Conservation (phyloP, 2,329 filamentous ascomycete genomes). For the Drechslerella dactyloides region DNA sequence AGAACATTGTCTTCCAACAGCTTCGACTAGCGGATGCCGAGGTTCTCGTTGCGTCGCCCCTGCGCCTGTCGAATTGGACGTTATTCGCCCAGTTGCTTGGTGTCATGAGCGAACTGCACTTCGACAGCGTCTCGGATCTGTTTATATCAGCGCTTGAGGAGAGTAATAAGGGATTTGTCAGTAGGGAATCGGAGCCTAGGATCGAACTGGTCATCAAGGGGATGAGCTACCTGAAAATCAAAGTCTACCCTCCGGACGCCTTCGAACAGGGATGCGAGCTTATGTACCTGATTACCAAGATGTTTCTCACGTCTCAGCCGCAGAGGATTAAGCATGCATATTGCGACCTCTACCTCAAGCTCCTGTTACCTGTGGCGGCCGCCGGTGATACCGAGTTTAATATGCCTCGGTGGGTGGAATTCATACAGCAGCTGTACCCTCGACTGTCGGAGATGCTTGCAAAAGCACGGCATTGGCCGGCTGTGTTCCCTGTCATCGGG, state of each 20-base stretch:
- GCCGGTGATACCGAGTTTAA: conserved; percentile 78
- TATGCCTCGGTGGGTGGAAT: conserved; percentile 83
- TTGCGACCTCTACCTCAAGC: conserved; percentile 85
- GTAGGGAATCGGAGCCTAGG: conserved; percentile 79
- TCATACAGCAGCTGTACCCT: conserved; percentile 77
- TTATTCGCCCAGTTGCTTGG: conserved; percentile 90
- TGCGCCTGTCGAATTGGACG: conserved; percentile 93
- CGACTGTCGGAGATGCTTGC: conserved; percentile 82
- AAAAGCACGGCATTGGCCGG: conserved; percentile 90
- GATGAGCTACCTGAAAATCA: conserved; percentile 86
- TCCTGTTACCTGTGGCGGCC: conserved; percentile 85
- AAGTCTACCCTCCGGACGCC: conserved; percentile 71
- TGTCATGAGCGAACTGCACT: conserved; percentile 94
- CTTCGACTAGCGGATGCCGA: conserved; percentile 87
- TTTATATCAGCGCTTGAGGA: conserved; percentile 82
- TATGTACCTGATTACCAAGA: conserved; percentile 76
- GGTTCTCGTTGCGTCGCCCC: conserved; percentile 74
- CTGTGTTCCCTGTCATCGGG: conserved; percentile 85
- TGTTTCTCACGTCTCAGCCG: conserved; percentile 85
- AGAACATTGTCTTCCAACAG: conserved; percentile 96
- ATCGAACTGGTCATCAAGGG: conserved; percentile 86
- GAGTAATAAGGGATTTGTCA: conserved; percentile 75
- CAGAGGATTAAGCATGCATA: conserved; percentile 91
- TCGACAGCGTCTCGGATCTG: conserved; percentile 75
- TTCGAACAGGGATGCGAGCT: conserved; percentile 92